These are phyloP conservation scores for Chaetomiaceae sp. DNA, from an alignment of 2,329 filamentous ascomycete genomes.

Conservation along the genomic window DNA sequence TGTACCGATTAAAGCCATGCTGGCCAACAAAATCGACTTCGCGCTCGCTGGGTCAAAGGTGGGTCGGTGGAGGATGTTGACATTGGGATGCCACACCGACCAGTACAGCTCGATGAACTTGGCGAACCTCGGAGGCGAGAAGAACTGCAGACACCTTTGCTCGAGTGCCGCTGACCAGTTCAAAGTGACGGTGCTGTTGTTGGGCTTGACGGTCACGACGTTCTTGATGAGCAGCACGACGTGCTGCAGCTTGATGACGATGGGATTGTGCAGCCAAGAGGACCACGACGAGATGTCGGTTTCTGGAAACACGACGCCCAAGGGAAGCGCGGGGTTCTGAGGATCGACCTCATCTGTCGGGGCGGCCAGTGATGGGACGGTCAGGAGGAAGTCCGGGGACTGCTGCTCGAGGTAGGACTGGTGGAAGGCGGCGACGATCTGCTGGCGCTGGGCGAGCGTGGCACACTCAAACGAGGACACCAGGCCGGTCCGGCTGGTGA, in stretches of 20 bases:
- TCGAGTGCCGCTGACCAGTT: slow-evolving; percentile 33
- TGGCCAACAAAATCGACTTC: slow-evolving; percentile 32
- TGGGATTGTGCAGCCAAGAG: slow-evolving; percentile 30
- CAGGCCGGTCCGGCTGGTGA: slow-evolving; percentile 35
- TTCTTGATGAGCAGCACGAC: slow-evolving; percentile 34
- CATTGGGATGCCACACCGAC: slow-evolving; percentile 36
- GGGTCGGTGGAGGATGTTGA: slow-evolving; percentile 34
- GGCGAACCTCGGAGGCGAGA: slow-evolving; percentile 28
- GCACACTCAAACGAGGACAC: slow-evolving; percentile 36
- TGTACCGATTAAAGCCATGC: slow-evolving; percentile 35
- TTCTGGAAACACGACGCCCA: neutral
- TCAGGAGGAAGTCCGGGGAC: slow-evolving; percentile 3
- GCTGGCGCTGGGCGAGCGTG: slow-evolving; percentile 31
- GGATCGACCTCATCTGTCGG: neutral
- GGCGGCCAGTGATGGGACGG: neutral
- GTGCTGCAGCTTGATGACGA: slow-evolving; percentile 34
- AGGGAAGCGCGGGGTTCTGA: neutral
- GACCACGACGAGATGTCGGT: slow-evolving; percentile 10
- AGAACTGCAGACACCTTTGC: slow-evolving; percentile 28
- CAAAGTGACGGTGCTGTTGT: slow-evolving; percentile 33
- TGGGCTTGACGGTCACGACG: slow-evolving; percentile 33
- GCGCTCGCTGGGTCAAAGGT: slow-evolving; percentile 31
- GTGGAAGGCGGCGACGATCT: slow-evolving; percentile 24
- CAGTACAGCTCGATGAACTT: slow-evolving; percentile 34
- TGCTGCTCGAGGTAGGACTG: slow-evolving; percentile 18